Evolutionary conservation across 2,329 filamentous ascomycete species (phyloP), one percentile per base, ranked within the genome.

Genomic region (Daldinia sp.): DNA sequence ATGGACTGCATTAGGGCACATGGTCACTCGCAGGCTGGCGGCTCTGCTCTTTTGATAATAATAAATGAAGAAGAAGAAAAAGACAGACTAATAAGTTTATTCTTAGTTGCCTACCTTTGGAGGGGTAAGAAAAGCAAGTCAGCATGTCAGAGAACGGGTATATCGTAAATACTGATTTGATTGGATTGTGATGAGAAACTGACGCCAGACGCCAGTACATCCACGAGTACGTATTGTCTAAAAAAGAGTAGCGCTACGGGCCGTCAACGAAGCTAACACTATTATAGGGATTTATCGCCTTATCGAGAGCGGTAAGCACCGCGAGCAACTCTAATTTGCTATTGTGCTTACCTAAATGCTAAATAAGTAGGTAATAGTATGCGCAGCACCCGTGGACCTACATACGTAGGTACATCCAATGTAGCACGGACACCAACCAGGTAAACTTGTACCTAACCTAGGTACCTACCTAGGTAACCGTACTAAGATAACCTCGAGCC

Each of bases 151-250:
- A 62, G 51, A 55, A 50, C 41, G 54, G 61, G 41, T 48, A 35
- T 25, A 17, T 27, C 37, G 37, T 53, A 45, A 61, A n/a, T n/a
- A n/a, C n/a, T n/a, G n/a, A n/a, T n/a, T 47, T 64, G 54, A 64
- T 64, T 64, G 64, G 58, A 55, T 60, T 39, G 52, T 32, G 45
- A n/a, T 39, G 43, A 41, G 30, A 35, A 35, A 56, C 21, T 49
- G 49, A 61, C 57, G 60, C 61, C 63, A 61, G 45, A n/a, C n/a
- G n/a, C 47, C 21, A 53, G 54, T n/a, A n/a, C n/a, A n/a, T n/a
- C n/a, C n/a, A n/a, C n/a, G n/a, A n/a, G n/a, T n/a, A n/a, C n/a
- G n/a, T n/a, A 62, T 62, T 21, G 21, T 10, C 58, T n/a, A 52
- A 51, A 51, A 52, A 35, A 29, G 55, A 34, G 19, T 25, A 53